Evolutionary conservation across 2,329 filamentous ascomycete species (phyloP).

Genomic region (Byssothecium circinans): DNA sequence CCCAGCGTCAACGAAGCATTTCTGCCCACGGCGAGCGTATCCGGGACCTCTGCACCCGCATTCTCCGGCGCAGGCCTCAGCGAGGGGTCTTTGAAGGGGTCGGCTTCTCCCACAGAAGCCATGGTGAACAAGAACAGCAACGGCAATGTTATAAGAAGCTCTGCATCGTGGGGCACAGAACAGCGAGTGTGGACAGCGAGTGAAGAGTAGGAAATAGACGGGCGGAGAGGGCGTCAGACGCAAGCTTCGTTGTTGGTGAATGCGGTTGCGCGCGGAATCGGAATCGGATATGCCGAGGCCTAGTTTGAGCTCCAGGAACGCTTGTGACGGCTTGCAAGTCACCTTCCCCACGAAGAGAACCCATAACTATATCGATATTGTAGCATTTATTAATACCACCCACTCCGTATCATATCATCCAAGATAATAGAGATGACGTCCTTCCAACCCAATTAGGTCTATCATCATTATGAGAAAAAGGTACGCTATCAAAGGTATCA

Average conservation of each 20-base stretch:
- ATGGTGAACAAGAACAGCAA: slow-evolving; percentile 27
- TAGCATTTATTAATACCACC: too few species aligned
- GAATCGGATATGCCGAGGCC: too few species aligned
- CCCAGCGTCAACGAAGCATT: slow-evolving; percentile 63
- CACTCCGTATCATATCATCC: too few species aligned
- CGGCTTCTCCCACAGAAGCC: slow-evolving; percentile 21
- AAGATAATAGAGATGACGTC: too few species aligned
- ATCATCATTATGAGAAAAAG: too few species aligned
- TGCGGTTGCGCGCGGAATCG: neutral
- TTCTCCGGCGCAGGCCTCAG: slow-evolving; percentile 13
- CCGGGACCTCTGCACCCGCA: slow-evolving; percentile 16
- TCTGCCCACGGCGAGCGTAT: slow-evolving; percentile 57
- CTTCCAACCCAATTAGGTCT: too few species aligned
- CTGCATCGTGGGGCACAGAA: neutral
- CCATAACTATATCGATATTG: too few species aligned
- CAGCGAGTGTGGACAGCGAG: neutral
- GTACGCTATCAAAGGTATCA: too few species aligned
- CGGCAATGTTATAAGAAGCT: neutral
- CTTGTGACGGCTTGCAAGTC: too few species aligned
- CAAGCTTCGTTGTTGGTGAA: too few species aligned
- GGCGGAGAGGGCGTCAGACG: neutral
- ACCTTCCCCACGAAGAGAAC: too few species aligned
- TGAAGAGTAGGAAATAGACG: neutral
- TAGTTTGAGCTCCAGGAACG: too few species aligned
- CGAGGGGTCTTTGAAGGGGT: slow-evolving; percentile 37